Percentiles rank a stretch among this genome's conserved stretches.
These are phyloP conservation scores for Geotrichum australiense DNA, from an alignment of 1,139 yeast genomes.

Conservation along the genomic window DNA sequence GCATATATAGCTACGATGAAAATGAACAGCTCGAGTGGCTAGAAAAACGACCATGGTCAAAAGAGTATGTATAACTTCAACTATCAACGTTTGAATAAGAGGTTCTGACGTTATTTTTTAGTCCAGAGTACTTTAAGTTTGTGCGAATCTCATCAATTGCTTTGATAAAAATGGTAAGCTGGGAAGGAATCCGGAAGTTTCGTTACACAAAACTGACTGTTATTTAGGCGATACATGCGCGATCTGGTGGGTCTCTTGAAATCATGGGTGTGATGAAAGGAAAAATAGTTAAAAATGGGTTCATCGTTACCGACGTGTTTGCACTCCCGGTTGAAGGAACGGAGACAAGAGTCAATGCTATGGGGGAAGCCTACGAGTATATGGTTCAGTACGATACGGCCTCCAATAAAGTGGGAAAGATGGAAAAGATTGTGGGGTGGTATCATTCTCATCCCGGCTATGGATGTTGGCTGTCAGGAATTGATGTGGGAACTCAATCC, in stretches of 20 bases:
- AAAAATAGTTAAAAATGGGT: constrained; percentile 48
- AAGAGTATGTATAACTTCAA: constrained; percentile 34
- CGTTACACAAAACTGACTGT: constrained; percentile 1
- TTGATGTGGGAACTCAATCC: constrained; percentile 80
- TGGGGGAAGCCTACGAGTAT: constrained; percentile 87
- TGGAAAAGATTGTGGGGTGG: constrained; percentile 68
- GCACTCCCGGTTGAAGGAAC: constrained; percentile 93
- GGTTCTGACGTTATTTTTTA: constrained; percentile 9
- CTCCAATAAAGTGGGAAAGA: constrained; percentile 47
- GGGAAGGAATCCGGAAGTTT: background rate
- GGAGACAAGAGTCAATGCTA: constrained; percentile 92
- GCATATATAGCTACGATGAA: constrained; percentile 28
- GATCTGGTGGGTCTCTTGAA: constrained; percentile 83
- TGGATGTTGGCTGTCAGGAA: constrained; percentile 93
- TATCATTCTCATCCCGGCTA: constrained; percentile 98
- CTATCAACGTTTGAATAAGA: too few species aligned
- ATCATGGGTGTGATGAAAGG: constrained; percentile 96
- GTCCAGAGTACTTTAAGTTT: constrained; percentile 55
- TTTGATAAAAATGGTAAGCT: constrained; percentile 53
- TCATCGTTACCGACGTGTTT: constrained; percentile 76
- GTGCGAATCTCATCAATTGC: constrained; percentile 72
- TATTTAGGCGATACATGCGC: constrained; percentile 55
- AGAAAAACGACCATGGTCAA: constrained; percentile 40
- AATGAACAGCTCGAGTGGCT: constrained; percentile 29
- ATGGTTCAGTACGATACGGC: constrained; percentile 78